phyloP scores from a whole-genome alignment of 139 green algal species.

The Chlorella sorokiniana region DNA sequence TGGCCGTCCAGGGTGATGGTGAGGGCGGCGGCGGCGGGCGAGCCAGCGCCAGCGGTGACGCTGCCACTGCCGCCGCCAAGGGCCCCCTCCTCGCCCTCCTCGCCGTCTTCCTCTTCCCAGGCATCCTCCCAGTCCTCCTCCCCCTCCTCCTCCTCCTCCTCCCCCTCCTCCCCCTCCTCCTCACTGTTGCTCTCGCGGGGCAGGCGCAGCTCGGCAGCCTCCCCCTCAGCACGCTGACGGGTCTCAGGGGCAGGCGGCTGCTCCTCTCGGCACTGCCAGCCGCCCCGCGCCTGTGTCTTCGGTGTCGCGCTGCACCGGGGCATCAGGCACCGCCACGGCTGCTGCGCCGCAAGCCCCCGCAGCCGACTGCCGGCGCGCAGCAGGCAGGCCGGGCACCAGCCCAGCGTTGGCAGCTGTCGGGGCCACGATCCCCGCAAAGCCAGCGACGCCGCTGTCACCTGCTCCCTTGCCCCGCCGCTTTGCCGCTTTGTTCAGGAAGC shows the following conservation, averaged over 20 bases:
- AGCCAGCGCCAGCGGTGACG: no score
- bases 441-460: background rate
- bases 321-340: background rate
- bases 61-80: background rate
- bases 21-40: background rate
- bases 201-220: background rate
- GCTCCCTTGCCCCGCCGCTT: background rate
- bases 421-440: background rate
- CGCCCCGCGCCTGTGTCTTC: background rate
- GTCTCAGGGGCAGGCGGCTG: background rate
- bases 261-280: background rate
- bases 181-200: background rate
- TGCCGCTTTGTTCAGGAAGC: background rate
- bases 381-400: constrained; percentile 7
- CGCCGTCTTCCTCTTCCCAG: background rate
- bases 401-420: background rate
- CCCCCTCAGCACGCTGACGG: background rate
- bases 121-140: background rate
- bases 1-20: constrained; percentile 10
- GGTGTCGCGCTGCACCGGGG: background rate
- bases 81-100: background rate
- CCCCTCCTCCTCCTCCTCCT: background rate
- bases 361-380: background rate
- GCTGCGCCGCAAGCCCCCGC: constrained; percentile 12
- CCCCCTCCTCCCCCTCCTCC: background rate